phyloP scores from a whole-genome alignment of 345 rosid genomes.

The Sisymbrium altissimum region DNA sequence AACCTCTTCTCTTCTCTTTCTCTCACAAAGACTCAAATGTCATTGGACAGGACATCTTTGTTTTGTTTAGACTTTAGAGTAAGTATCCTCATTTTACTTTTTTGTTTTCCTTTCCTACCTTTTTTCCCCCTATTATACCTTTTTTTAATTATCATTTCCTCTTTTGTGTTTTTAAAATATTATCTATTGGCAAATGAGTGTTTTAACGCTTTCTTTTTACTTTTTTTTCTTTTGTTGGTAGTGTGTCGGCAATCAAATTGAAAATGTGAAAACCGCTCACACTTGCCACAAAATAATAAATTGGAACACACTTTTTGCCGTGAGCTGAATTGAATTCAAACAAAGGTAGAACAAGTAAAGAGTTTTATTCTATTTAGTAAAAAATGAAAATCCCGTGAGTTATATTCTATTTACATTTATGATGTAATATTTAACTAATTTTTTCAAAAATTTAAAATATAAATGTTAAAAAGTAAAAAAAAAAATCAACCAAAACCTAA shows the following conservation, averaged over 20 bases:
- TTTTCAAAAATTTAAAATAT: no score
- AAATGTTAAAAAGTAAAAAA: no score
- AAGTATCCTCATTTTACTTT: no score
- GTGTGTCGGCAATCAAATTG: constrained; percentile 23
- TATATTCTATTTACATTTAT: neutral
- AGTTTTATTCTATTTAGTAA: neutral
- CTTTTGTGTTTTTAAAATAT: neutral
- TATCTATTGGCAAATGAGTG: neutral
- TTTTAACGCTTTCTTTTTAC: neutral
- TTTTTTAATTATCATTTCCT: neutral
- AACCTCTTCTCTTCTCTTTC: neutral
- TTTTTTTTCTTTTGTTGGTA: neutral
- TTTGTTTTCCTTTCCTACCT: neutral
- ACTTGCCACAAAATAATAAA: neutral
- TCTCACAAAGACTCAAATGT: neutral
- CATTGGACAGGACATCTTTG: neutral
- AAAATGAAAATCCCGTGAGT: neutral
- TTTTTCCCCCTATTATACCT: neutral
- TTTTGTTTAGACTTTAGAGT: no score
- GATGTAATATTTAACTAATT: no score
- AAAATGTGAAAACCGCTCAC: neutral
- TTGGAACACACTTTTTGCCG: neutral
- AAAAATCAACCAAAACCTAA: no score
- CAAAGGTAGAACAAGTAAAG: neutral
- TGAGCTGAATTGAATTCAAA: neutral